phyloP scores from a whole-genome alignment of 345 rosid genomes.

The Brassica cretica region DNA sequence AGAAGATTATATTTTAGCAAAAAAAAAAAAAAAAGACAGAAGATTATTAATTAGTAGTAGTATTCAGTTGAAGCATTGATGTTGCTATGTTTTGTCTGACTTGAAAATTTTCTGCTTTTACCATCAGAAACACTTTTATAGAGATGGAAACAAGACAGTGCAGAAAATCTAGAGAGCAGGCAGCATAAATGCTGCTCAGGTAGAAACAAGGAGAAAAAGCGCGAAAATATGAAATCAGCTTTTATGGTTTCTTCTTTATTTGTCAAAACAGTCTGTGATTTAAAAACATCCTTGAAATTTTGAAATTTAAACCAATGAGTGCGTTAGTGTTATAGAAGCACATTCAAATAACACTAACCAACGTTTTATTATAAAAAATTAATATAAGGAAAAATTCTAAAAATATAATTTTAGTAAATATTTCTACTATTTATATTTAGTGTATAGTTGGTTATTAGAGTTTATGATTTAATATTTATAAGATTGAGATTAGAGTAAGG shows the following conservation, averaged over 20 bases:
- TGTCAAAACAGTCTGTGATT: neutral
- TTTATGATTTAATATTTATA: too few relatives aligned
- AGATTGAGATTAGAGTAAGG: neutral
- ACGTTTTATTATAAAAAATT: neutral
- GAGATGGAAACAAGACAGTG: conserved; percentile 30
- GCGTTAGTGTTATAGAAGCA: neutral
- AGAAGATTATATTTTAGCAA: neutral
- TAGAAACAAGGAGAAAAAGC: conserved; percentile 34
- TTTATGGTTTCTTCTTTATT: conserved; percentile 13
- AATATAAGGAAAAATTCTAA: too few relatives aligned
- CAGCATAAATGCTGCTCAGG: conserved; percentile 29
- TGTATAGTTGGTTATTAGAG: too few relatives aligned
- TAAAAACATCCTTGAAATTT: neutral
- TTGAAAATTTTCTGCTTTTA: conserved; percentile 20
- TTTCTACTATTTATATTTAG: too few relatives aligned
- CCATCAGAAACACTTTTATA: conserved; percentile 16
- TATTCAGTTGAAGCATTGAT: conserved; percentile 14
- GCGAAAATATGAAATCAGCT: conserved; percentile 13
- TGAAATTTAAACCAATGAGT: neutral
- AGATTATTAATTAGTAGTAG: neutral
- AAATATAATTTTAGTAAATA: too few relatives aligned
- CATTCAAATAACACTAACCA: neutral
- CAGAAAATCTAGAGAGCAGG: conserved; percentile 17
- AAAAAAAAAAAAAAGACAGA: neutral
- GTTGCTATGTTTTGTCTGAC: conserved; percentile 32